These are phyloP conservation scores for Filosporella fistucella DNA, from an alignment of 495 filamentous ascomycete genomes.

Conservation along the genomic window DNA sequence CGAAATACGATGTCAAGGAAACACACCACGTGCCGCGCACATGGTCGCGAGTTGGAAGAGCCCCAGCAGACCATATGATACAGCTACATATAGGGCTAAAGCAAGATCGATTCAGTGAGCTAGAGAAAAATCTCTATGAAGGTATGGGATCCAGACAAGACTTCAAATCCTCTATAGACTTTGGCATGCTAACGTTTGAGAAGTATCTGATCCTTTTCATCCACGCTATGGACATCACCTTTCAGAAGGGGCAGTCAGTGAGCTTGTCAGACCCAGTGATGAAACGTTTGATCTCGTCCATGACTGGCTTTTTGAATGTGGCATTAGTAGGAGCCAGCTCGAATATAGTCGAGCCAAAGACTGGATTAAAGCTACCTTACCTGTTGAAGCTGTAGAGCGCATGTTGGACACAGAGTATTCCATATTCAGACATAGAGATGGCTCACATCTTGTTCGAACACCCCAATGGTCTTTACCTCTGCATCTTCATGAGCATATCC, in stretches of 20 bases:
- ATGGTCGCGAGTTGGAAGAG: conserved; percentile 39
- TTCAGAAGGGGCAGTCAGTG: conserved; percentile 29
- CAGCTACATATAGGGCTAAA: conserved; percentile 46
- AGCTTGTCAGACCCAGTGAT: conserved; percentile 25
- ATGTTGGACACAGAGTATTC: conserved; percentile 57
- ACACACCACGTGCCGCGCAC: conserved; percentile 38
- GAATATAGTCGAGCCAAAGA: conserved; percentile 40
- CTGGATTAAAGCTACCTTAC: conserved; percentile 47
- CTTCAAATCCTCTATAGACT: too few species aligned
- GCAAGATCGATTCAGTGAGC: conserved; percentile 42
- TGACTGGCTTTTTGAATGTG: conserved; percentile 41
- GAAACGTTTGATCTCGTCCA: conserved; percentile 35
- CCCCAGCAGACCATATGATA: conserved; percentile 29
- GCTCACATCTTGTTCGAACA: conserved; percentile 28
- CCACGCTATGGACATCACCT: conserved; percentile 38
- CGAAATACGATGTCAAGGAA: conserved; percentile 47
- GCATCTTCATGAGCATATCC: conserved; percentile 52
- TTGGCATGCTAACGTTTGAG: neutral
- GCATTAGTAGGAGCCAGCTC: conserved; percentile 32
- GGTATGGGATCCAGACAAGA: too few species aligned
- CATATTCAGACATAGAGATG: conserved; percentile 42
- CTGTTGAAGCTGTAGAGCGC: conserved; percentile 43
- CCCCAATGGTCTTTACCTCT: conserved; percentile 46
- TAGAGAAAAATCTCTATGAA: conserved; percentile 46
- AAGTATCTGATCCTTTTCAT: conserved; percentile 33